Base-by-base conservation (phyloP, 1,284 basidiomycete species). In the Malassezia dermatis region DNA sequence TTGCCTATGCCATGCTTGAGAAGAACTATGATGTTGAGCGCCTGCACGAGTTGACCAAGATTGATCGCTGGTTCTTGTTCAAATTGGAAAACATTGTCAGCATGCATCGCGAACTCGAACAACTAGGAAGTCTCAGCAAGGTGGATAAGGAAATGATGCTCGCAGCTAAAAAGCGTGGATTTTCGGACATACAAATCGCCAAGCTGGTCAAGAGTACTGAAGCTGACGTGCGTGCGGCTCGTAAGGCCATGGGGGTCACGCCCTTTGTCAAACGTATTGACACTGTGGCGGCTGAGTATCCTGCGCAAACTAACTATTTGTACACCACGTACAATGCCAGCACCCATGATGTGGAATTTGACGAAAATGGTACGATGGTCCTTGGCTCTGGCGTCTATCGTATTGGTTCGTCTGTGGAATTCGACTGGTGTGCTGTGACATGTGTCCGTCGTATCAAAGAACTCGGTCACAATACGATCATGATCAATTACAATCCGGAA, bases 401-500 rank as follows among this genome's bases (percentile, higher is more conserved):
- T 56, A 98, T 99, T 68, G 94, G 94, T 52, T 88, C 85, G 75
- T 93, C 88, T 61, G 94, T 99, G 74, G 94, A 99, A 79, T 99
- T 99, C 76, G 94, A 99, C 77, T 99, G 94, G 94, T 99, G 94
- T 75, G 94, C 94, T 28, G 94, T 98, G 48, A 96, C 91, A 3
- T 96, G 91, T 75, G 89, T 90, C 37, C 83, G 94, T 61, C 86
- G 86, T 72, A 83, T 98, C 62, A 81, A 91, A 63, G 83, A 85
- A 61, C 86, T 90, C 82, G 90, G 90, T 73, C 86, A 88, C 77
- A 83, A 84, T 79, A 96, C 94, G 40, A 85, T 98, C 79, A 98
- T 98, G 93, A 82, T 99, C 81, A 99, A 98, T 80, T 98, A 99
- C 79, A 98, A 98, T 78, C 94, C 93, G 15, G 94, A 99, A 78